phyloP scores from a whole-genome alignment of 805 yeast genomes.

The Yamadazyma olivae region DNA sequence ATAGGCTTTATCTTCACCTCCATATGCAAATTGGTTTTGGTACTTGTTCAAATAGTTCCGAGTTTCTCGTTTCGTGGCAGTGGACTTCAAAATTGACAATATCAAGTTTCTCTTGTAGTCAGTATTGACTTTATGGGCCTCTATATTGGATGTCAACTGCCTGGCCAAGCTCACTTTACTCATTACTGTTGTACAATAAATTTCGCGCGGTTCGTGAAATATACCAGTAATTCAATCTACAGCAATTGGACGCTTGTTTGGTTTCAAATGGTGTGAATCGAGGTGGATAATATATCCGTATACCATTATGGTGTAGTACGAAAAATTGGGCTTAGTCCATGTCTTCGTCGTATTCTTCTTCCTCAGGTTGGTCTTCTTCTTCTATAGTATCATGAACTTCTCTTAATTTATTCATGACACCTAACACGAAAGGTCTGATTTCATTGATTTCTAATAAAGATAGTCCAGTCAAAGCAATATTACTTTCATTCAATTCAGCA shows the following conservation, averaged over 20 bases:
- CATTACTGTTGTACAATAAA: no score
- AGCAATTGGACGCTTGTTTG: no score
- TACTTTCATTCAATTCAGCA: conserved; percentile 72
- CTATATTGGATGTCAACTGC: conserved; percentile 37
- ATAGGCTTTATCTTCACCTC: conserved; percentile 16
- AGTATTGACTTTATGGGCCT: conserved; percentile 29
- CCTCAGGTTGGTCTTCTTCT: conserved; percentile 11
- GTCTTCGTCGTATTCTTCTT: not conserved
- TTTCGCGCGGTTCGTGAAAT: no score
- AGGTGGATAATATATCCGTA: no score
- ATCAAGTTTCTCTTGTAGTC: conserved; percentile 65
- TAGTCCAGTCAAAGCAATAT: conserved; percentile 78
- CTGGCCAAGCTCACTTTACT: conserved; percentile 11
- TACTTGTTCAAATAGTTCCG: conserved; percentile 74
- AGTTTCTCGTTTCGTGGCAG: conserved; percentile 94
- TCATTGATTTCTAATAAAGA: conserved; percentile 86
- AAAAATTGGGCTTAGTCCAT: no score
- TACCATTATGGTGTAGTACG: no score
- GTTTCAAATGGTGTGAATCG: no score
- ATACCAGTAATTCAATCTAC: no score
- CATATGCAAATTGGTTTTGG: conserved; percentile 41
- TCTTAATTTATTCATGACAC: conserved; percentile 76
- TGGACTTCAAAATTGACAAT: conserved; percentile 79
- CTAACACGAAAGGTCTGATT: conserved; percentile 75
- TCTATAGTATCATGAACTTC: conserved; percentile 42